phyloP scores from a whole-genome alignment of 352 stramenopile species.

The Pythium myriotylum region DNA sequence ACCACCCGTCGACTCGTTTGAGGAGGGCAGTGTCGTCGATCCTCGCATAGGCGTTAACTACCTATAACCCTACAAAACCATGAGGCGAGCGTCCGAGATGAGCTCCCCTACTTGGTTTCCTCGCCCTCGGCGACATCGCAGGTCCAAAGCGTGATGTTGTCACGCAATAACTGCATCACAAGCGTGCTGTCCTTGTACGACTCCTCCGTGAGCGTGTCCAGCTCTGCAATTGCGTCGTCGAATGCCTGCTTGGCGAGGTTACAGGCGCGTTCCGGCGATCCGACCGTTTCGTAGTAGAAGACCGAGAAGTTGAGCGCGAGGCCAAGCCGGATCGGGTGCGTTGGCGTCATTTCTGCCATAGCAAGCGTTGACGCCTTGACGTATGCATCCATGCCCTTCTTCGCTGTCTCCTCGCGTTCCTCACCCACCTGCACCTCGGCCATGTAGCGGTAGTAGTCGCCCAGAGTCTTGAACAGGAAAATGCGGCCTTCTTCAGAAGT shows the following conservation, averaged over 20 bases:
- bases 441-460: conserved; percentile 27
- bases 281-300: conserved; percentile 37
- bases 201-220: conserved; percentile 39
- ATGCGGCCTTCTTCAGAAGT: conserved; percentile 93
- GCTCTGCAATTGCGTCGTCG: conserved; percentile 36
- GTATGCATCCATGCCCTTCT: conserved; percentile 14
- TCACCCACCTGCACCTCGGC: conserved; percentile 20
- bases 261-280: conserved; percentile 29
- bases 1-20: not conserved
- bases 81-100: not conserved
- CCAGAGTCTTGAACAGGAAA: conserved; percentile 97
- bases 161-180: conserved; percentile 40
- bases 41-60: not conserved
- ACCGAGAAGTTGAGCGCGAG: conserved; percentile 40
- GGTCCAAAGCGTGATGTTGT: conserved; percentile 42
- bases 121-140: conserved; percentile 11
- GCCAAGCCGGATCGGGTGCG: conserved; percentile 36
- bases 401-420: conserved; percentile 2
- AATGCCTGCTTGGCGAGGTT: conserved; percentile 37
- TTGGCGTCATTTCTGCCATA: conserved; percentile 26
- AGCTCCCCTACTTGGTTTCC: not conserved
- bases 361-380: conserved; percentile 19
- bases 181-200: conserved; percentile 35
- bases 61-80: conserved; percentile 8
- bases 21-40: not conserved